phyloP scores from a whole-genome alignment of 176 grass and related monocot genomes.

The Triticum dicoccoides region DNA sequence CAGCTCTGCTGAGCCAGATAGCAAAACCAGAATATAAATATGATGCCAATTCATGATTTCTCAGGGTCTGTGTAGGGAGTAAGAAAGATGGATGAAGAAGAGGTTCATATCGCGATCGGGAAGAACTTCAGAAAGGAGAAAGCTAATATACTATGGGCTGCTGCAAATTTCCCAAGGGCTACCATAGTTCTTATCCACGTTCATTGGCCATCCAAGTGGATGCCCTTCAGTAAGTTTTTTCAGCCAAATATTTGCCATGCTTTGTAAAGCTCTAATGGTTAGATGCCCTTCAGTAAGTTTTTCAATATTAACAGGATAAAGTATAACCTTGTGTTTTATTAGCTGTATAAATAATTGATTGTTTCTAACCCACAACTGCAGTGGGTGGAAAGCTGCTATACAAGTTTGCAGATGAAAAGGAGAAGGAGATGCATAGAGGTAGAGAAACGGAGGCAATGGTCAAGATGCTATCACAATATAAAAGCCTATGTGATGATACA shows the following conservation, averaged over 20 bases:
- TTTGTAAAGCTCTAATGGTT: background rate
- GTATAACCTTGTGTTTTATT: background rate
- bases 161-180: conserved; percentile 43
- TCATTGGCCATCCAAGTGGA: conserved; percentile 63
- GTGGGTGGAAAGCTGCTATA: conserved; percentile 43
- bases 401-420: conserved; percentile 54
- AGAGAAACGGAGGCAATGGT: conserved; percentile 46
- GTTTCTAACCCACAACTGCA: conserved; percentile 28
- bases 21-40: conserved; percentile 13
- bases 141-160: conserved; percentile 48
- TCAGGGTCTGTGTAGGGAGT: conserved; percentile 15
- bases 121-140: conserved; percentile 52
- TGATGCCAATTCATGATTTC: conserved; percentile 1
- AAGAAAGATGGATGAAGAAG: conserved; percentile 39
- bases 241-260: background rate
- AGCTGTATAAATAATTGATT: background rate
- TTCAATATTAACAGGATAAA: background rate
- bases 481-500: conserved; percentile 27
- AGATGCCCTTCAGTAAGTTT: background rate
- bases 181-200: conserved; percentile 57
- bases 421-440: conserved; percentile 51
- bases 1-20: conserved; percentile 5
- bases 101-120: conserved; percentile 40
- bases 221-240: conserved; percentile 66
- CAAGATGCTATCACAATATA: conserved; percentile 40